Evolutionary conservation across 2,329 filamentous ascomycete species (phyloP).

Genomic region (Fusarium phyllophilum): DNA sequence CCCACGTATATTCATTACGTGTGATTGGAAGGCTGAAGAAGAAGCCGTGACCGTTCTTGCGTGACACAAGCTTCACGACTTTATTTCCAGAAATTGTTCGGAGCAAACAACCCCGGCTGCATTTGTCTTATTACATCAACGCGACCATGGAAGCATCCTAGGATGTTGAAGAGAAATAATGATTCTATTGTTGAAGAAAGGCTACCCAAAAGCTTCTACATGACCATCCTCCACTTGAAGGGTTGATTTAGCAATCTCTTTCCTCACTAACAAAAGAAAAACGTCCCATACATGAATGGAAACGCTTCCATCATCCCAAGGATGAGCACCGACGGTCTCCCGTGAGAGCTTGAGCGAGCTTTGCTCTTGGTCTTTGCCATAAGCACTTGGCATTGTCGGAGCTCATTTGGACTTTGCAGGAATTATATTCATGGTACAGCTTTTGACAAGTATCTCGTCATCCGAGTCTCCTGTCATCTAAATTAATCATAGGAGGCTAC

Average conservation of each 20-base stretch:
- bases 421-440: not conserved
- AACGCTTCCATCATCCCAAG: not conserved
- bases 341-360: not conserved
- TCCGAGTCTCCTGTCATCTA: not conserved
- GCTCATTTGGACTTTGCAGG: not conserved
- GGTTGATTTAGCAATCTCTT: not conserved
- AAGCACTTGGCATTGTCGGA: not conserved
- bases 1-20: not conserved
- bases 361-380: not conserved
- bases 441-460: not conserved
- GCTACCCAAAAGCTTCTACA: not conserved
- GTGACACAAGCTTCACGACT: not conserved
- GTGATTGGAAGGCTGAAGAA: not conserved
- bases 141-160: not conserved
- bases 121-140: fast-evolving
- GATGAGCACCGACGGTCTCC: not conserved
- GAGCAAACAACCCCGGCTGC: too few relatives aligned
- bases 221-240: not conserved
- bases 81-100: not conserved
- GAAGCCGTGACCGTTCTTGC: not conserved
- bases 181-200: not conserved
- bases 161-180: not conserved
- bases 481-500: not conserved
- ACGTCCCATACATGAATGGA: not conserved
- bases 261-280: not conserved